Conservation (phyloP, 1,139 yeast genomes). For the Pichia norvegensis region DNA sequence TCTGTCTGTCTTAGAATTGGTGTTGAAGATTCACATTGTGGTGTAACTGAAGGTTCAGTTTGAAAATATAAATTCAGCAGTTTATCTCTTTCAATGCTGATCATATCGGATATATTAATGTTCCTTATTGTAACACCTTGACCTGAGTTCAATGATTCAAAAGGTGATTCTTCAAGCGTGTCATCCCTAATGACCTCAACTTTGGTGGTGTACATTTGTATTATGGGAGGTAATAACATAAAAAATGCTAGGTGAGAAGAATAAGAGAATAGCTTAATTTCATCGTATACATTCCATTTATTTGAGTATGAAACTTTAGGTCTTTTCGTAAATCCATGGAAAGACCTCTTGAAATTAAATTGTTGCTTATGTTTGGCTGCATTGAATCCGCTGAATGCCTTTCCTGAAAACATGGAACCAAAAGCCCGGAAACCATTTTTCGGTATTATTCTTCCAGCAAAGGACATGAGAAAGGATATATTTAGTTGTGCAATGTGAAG, state of each 20-base stretch:
- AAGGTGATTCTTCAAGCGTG: constrained; percentile 16
- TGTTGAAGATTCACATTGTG: neutral
- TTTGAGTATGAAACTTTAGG: constrained; percentile 1
- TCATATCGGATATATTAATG: constrained; percentile 8
- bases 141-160: neutral
- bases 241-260: constrained; percentile 26
- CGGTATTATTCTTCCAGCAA: constrained; percentile 1
- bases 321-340: constrained; percentile 6
- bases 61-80: constrained; percentile 4
- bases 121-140: constrained; percentile 4
- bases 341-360: neutral
- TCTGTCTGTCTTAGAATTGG: neutral
- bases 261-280: constrained; percentile 23
- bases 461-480: no score
- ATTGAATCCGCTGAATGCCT: neutral
- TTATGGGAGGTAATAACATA: constrained; percentile 23
- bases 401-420: neutral
- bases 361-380: neutral
- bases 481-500: no score
- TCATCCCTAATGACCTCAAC: constrained; percentile 25
- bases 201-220: constrained; percentile 22
- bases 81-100: constrained; percentile 3
- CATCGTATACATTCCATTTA: constrained; percentile 24
- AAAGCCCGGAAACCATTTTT: neutral
- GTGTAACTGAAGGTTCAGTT: constrained; percentile 1